Evolutionary conservation across 805 yeast genomes (phyloP), one percentile per base, ranked within the genome.

Genomic region (Candida sphagnicola): DNA sequence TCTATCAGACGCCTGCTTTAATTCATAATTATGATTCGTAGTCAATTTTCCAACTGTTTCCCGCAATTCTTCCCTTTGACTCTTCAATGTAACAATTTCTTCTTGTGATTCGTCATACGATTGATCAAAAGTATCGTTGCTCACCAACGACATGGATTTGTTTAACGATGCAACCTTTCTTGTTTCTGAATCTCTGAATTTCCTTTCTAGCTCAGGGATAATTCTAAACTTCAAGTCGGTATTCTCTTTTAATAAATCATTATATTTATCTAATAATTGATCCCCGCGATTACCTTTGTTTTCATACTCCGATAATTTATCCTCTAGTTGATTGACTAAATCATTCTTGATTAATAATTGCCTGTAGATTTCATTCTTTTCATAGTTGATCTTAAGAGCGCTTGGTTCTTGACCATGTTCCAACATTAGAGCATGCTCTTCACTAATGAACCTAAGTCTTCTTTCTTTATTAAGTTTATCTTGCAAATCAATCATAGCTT

Each of bases 381-480:
- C 78, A 48, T 76, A 75, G 25, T 75, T 71, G 43, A 82, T 53
- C 37, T 80, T 79, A 21, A 80, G 62, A 13, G 78, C 62, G 36
- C 77, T 69, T 19, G 85, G 81, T 19, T 66, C 55, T 36, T 63
- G 60, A 8, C 79, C 77, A 46, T 74, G 65, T 45, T 80, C 85
- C 43, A 70, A 54, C 26, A 79, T 56, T 24, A 83, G 52, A 0
- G 81, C 75, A 47, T 82, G 80, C 45, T 83, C 90, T 49, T 85
- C 93, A 19, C 87, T 80, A 19, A 82, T 75, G 46, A 74, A 79
- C 37, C 95, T 61, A 40, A 78, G 72, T 46, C 76, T 65, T 44
- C 91, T 67, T 54, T 85, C 91, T 21, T 76, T 78, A 39, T 75
- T 77, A 41, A 85, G 54, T 43, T 75, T 73, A 32, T 74, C 75